Evolutionary conservation across 371 early-diverging fungal genomes (phyloP).

Genomic region (Antonospora locustae): DNA sequence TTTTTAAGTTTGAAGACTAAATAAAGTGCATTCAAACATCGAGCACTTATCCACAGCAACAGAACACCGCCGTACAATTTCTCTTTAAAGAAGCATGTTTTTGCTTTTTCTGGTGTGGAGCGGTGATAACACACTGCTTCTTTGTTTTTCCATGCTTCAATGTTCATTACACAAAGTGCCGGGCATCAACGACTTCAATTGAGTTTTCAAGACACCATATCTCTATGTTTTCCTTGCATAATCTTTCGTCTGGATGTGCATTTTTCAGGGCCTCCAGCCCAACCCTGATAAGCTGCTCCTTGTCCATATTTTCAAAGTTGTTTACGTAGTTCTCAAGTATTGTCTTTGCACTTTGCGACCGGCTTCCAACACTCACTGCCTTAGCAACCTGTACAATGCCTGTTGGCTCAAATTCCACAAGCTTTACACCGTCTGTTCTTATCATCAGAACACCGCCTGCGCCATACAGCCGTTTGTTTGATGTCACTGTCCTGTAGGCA

Average conservation of each 20-base stretch:
- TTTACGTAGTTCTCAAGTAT: constrained; percentile 44
- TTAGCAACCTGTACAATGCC: constrained; percentile 31
- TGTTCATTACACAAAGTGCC: constrained; percentile 18
- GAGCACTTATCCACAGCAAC: no score
- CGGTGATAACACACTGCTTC: no score
- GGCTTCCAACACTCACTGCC: constrained; percentile 49
- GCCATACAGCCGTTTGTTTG: constrained; percentile 43
- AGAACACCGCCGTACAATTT: no score
- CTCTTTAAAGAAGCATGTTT: no score
- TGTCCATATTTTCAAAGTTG: constrained; percentile 18
- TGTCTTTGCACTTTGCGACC: constrained; percentile 54
- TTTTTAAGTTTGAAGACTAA: no score
- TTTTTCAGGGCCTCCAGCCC: constrained; percentile 51
- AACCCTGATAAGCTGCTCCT: constrained; percentile 37
- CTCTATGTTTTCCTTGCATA: constrained; percentile 41
- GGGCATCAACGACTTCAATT: constrained; percentile 10
- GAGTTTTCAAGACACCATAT: constrained; percentile 27
- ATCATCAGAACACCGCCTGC: constrained; percentile 41
- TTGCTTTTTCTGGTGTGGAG: no score
- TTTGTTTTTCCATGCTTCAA: no score
- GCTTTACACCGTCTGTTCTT: constrained; percentile 7
- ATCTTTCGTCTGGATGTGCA: no score
- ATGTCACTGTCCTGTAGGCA: constrained; percentile 15
- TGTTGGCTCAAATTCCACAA: constrained; percentile 48
- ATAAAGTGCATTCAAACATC: no score